Base-by-base conservation (phyloP, 75 land plant genomes). In the Selaginella moellendorffii region DNA sequence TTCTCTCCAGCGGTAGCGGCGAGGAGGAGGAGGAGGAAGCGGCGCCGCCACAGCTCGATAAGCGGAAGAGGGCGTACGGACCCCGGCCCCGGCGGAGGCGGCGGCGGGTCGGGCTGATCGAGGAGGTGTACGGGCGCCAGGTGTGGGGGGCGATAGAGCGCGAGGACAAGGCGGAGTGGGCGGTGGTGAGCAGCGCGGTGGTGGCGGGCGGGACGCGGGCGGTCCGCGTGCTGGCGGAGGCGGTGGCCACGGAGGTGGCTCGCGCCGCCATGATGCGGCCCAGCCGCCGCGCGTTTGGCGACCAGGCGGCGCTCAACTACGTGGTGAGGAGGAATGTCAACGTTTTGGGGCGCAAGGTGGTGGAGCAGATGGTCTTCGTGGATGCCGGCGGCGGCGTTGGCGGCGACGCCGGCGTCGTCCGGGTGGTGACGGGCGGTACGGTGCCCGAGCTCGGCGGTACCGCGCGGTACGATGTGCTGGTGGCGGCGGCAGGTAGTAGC, bases 221-320 rank as follows among this genome's bases (percentile, higher is more conserved):
- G 0, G 63, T 80, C 0, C 31, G 88, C 46, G 31, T 74, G 2
- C 51, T 85, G 5, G 66, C 85, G 20, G 74, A 77, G 31, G 69
- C 72, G 1, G 70, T 82, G 80, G 29, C 75, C 31, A 75, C 72
- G 1, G 82, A 82, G 61, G 79, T 85, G 2, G 88, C 74, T 0
- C 54, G 80, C 24, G 72, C 69, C 0, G 68, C 82, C 17, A 65
- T 80, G 63, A 68, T 69, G 75, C 74, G 70, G 28, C 79, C 77
- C 76, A 66, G 56, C 63, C 71, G 79, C 26, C 36, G 29, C n/a
- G 22, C 75, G 8, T 73, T 82, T 23, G 61, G 70, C 8, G 88
- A 85, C 66, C 52, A 65, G 20, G 78, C 69, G 0, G n/a, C 82
- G 0, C 68, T 85, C 29, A 77, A 61, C 14, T 81, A 80, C 26